Percentiles rank a stretch among this genome's conserved stretches.
Evolutionary conservation across 208 protist genomes (phyloP).

Genomic region (Trypanosoma mega): DNA sequence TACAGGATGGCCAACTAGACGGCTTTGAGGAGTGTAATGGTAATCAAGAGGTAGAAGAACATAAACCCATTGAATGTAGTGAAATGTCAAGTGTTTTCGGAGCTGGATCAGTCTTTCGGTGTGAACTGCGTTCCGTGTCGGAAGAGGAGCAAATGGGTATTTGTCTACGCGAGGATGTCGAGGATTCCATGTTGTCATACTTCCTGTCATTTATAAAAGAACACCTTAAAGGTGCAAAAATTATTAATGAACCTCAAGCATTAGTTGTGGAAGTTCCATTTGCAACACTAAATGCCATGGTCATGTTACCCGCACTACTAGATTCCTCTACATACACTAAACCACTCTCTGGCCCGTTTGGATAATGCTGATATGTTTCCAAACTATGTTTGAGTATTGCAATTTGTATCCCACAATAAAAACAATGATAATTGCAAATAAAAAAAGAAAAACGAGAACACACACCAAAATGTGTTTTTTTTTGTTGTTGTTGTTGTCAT

Average conservation of each 20-base stretch:
- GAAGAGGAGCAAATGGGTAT: constrained; percentile 19
- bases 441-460: too few relatives aligned
- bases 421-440: too few relatives aligned
- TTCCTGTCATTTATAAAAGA: constrained; percentile 74
- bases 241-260: constrained; percentile 63
- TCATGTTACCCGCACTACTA: constrained; percentile 60
- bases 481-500: too few relatives aligned
- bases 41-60: not conserved
- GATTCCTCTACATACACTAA: constrained; percentile 63
- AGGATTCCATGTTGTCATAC: constrained; percentile 63
- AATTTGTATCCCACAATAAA: too few relatives aligned
- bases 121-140: constrained; percentile 66
- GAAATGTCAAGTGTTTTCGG: too few relatives aligned
- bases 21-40: too few relatives aligned
- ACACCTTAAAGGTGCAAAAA: constrained; percentile 51
- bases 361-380: too few relatives aligned
- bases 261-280: constrained; percentile 67
- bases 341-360: constrained; percentile 50
- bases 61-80: too few relatives aligned
- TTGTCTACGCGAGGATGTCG: constrained; percentile 23
- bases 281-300: constrained; percentile 46
- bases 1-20: too few relatives aligned
- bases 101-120: constrained; percentile 37
- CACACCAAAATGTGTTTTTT: too few relatives aligned
- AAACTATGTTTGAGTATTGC: too few relatives aligned